Percentiles rank a stretch among this genome's conserved stretches.
Evolutionary conservation across 331 rosid genomes (phyloP).

Genomic region (Quercus lobata): DNA sequence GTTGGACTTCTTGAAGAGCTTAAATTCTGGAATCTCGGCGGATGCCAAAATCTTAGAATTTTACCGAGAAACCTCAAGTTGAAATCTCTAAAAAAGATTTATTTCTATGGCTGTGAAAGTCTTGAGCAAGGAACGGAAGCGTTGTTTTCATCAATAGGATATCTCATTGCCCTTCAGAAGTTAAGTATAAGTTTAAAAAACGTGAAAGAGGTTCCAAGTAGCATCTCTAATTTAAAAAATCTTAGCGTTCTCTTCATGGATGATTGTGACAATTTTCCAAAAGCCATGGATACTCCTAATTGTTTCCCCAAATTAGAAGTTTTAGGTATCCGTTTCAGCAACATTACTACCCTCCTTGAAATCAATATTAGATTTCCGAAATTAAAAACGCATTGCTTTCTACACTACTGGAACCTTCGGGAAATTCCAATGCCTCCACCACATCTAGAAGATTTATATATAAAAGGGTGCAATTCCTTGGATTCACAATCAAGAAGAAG

Average conservation of each 20-base stretch:
- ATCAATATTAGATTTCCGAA: too few relatives aligned
- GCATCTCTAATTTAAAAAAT: too few relatives aligned
- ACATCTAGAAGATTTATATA: accelerated
- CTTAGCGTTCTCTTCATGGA: accelerated
- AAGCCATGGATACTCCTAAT: too few relatives aligned
- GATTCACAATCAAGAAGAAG: too few relatives aligned
- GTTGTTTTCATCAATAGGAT: not conserved
- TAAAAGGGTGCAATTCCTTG: too few relatives aligned
- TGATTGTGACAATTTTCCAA: too few relatives aligned
- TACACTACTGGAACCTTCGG: too few relatives aligned
- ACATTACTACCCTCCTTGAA: not conserved
- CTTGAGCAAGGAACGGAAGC: not conserved
- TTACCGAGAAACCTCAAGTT: slow-evolving; percentile 9
- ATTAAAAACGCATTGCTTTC: accelerated
- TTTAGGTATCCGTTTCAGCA: not conserved
- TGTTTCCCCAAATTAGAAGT: not conserved
- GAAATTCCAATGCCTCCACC: too few relatives aligned
- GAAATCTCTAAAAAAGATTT: not conserved
- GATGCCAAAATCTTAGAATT: slow-evolving; percentile 1
- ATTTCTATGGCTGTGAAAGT: not conserved
- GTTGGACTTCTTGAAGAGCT: slow-evolving; percentile 8
- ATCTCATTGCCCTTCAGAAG: not conserved
- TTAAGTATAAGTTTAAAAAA: too few relatives aligned
- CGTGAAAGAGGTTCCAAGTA: too few relatives aligned
- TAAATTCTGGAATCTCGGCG: not conserved